Conservation (phyloP, 352 stramenopile genomes). For the Phytophthora foliorum region DNA sequence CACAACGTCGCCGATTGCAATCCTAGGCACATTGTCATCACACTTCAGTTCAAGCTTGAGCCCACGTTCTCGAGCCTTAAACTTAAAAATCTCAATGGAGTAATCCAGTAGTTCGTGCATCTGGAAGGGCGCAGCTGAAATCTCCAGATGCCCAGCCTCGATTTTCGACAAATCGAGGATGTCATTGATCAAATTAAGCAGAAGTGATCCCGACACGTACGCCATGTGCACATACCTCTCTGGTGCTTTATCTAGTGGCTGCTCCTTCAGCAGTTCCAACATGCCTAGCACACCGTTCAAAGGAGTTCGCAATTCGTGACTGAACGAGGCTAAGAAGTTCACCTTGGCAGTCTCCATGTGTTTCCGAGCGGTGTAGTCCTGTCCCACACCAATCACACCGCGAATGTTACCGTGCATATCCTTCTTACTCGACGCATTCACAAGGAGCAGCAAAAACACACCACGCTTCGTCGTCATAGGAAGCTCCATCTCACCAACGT, state of each 20-base stretch:
- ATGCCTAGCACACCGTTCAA: constrained; percentile 88
- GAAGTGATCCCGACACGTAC: constrained; percentile 85
- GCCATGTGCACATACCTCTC: constrained; percentile 89
- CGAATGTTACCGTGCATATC: constrained; percentile 94
- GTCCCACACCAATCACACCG: constrained; percentile 92
- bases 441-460: constrained; percentile 72
- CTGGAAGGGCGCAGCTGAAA: constrained; percentile 87
- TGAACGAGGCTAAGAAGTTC: constrained; percentile 90
- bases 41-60: constrained; percentile 88
- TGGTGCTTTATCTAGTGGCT: constrained; percentile 69
- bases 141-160: constrained; percentile 92
- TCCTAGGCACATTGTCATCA: constrained; percentile 65
- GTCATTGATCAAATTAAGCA: constrained; percentile 94
- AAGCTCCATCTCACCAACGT: constrained; percentile 91
- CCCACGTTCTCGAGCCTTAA: constrained; percentile 85
- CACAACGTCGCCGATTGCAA: constrained; percentile 83
- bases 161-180: constrained; percentile 95
- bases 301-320: constrained; percentile 84
- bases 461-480: constrained; percentile 85
- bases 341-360: constrained; percentile 90
- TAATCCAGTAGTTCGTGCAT: constrained; percentile 88
- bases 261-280: constrained; percentile 84
- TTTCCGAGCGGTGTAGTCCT: constrained; percentile 93
- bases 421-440: constrained; percentile 90
- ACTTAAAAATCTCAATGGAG: constrained; percentile 92